Evolutionary conservation across 345 rosid species (phyloP).

Genomic region (Citrus reticulata): DNA sequence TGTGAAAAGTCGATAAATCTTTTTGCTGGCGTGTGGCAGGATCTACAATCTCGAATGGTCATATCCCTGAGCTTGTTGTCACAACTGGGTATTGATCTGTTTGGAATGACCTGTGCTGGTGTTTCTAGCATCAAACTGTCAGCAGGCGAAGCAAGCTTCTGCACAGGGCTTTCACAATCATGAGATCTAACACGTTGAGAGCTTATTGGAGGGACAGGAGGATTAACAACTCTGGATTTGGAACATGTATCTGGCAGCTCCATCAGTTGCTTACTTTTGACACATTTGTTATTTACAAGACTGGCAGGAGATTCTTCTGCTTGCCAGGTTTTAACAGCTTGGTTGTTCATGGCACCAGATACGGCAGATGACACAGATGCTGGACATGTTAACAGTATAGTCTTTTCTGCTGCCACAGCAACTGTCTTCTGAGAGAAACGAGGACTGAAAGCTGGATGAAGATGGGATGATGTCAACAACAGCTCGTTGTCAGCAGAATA

Average conservation of each 20-base stretch:
- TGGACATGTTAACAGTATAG: slow-evolving; percentile 9
- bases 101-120: slow-evolving; percentile 46
- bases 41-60: slow-evolving; percentile 8
- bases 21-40: slow-evolving; percentile 36
- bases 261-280: slow-evolving; percentile 16
- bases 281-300: slow-evolving; percentile 1
- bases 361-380: slow-evolving; percentile 1
- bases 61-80: slow-evolving; percentile 18
- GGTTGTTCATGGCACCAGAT: slow-evolving; percentile 9
- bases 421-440: slow-evolving; percentile 30
- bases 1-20: slow-evolving; percentile 38
- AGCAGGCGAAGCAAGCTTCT: slow-evolving; percentile 19
- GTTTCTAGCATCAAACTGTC: slow-evolving; percentile 30
- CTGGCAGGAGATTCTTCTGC: slow-evolving; percentile 4
- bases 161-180: slow-evolving; percentile 31
- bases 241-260: slow-evolving; percentile 11
- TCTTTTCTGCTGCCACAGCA: slow-evolving; percentile 15
- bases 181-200: slow-evolving; percentile 4
- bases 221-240: neutral
- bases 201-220: neutral
- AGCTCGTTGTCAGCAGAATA: slow-evolving; percentile 13
- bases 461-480: slow-evolving; percentile 13
- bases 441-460: slow-evolving; percentile 21
- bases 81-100: slow-evolving; percentile 28
- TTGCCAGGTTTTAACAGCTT: neutral